These are phyloP conservation scores for Cyclotella cryptica DNA, from an alignment of 108 stramenopile genomes.

Conservation along the genomic window DNA sequence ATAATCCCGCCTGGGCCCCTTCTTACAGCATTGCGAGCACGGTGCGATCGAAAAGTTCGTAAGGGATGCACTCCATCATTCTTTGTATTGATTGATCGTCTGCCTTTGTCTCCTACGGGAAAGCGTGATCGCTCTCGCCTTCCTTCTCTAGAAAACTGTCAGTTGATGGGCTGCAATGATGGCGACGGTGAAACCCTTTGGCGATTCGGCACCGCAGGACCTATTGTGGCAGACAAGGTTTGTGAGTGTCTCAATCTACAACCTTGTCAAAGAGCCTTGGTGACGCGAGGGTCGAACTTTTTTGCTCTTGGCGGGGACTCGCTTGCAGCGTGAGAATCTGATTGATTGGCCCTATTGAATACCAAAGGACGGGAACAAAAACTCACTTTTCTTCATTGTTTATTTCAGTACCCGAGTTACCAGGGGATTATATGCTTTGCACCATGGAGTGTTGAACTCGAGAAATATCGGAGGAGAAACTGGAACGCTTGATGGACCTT, in stretches of 20 bases:
- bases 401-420: slow-evolving; percentile 57
- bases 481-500: slow-evolving; percentile 67
- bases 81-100: slow-evolving; percentile 65
- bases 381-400: too few species aligned
- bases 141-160: slow-evolving; percentile 51
- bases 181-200: slow-evolving; percentile 31
- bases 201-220: slow-evolving; percentile 61
- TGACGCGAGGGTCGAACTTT: slow-evolving; percentile 71
- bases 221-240: slow-evolving; percentile 60
- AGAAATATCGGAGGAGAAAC: slow-evolving; percentile 76
- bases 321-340: slow-evolving; percentile 63
- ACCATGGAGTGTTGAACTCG: slow-evolving; percentile 65
- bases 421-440: slow-evolving; percentile 77
- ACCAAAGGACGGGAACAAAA: too few species aligned
- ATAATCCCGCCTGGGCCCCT: slow-evolving; percentile 66
- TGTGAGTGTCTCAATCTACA: slow-evolving; percentile 79
- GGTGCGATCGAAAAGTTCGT: slow-evolving; percentile 54
- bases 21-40: slow-evolving; percentile 55
- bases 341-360: neutral
- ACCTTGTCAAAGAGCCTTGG: slow-evolving; percentile 58
- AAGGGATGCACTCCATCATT: slow-evolving; percentile 70
- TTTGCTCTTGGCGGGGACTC: slow-evolving; percentile 86
- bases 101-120: slow-evolving; percentile 85
- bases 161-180: slow-evolving; percentile 25
- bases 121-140: slow-evolving; percentile 66